Base-by-base conservation (phyloP, 2,329 filamentous ascomycete species). In the Phialemoniopsis sp. region DNA sequence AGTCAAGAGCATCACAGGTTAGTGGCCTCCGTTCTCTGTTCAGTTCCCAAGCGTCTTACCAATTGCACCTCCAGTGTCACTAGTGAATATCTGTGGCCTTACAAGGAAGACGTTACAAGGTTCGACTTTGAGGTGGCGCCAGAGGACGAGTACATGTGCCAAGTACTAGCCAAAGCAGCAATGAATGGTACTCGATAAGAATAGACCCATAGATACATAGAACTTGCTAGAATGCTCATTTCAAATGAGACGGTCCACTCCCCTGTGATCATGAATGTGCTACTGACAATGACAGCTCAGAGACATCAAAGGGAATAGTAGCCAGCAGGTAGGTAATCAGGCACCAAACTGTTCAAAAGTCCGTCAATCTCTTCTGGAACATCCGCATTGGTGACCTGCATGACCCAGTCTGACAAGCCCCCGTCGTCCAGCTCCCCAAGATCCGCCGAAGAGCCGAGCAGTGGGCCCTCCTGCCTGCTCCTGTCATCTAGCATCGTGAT, bases 1-100 rank as follows among this genome's bases (percentile, higher is more conserved):
- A 75, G 71, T 36, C 55, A 60, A 4, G 72, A 78, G 41, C 73
- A 78, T 47, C 64, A 73, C 38, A 55, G 62, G 70, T 71, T 50
- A 42, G 53, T 26, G 6, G 21, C 6, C 6, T 26, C n/a, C 6
- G 21, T 26, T 6, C 6, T 6, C 21, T 6, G 21, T 26, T 6
- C 21, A 26, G 21, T 26, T 10, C 21, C 10, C 6, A 6, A 26
- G 21, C 33, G 21, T 6, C 21, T 26, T 6, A 26, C 21, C 6
- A 26, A 26, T 26, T 10, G 6, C 10, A 26, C 21, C 6, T 26
- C 6, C 21, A 26, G 21, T 6, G 21, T 26, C 21, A 26, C 21
- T 6, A 26, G 21, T 26, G 21, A 26, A 26, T 26, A 26, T 26
- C 21, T 26, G 6, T 26, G 21, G 21, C 21, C 21, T 6, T 26